Conservation (phyloP, 306 rosid species). For the Citrullus mucosospermus region DNA sequence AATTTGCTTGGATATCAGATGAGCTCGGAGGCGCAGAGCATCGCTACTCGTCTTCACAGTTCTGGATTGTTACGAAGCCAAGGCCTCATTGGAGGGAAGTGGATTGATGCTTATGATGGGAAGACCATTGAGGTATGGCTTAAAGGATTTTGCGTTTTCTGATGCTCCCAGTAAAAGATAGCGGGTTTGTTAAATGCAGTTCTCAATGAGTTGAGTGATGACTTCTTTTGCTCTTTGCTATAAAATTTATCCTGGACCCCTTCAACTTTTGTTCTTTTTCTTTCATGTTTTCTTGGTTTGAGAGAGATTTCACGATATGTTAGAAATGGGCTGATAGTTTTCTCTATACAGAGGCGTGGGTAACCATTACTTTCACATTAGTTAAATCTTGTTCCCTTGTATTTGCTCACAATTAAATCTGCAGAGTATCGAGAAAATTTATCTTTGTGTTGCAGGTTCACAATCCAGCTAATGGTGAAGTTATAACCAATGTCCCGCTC, state of each 20-base stretch:
- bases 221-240: neutral
- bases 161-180: neutral
- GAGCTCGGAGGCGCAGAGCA: slow-evolving; percentile 35
- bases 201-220: neutral
- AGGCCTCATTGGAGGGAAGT: slow-evolving; percentile 90
- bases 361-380: neutral
- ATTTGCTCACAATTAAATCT: neutral
- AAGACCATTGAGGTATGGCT: slow-evolving; percentile 56
- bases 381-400: neutral
- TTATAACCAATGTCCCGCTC: slow-evolving; percentile 67
- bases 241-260: neutral
- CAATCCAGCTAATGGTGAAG: slow-evolving; percentile 90
- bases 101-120: slow-evolving; percentile 83
- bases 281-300: neutral
- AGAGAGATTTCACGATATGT: neutral
- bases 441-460: slow-evolving; percentile 38
- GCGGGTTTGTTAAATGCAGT: neutral
- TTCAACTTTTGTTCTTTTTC: neutral
- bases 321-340: neutral
- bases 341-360: neutral
- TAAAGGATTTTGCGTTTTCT: neutral
- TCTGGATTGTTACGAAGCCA: slow-evolving; percentile 68
- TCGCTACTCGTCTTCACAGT: slow-evolving; percentile 46
- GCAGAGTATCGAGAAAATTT: neutral
- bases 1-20: slow-evolving; percentile 35